A percentile compares a stretch with the other conserved stretches of the same genome.
Evolutionary conservation across 2,329 filamentous ascomycete genomes (phyloP).

Genomic region (Arthrobotrys musiformis): DNA sequence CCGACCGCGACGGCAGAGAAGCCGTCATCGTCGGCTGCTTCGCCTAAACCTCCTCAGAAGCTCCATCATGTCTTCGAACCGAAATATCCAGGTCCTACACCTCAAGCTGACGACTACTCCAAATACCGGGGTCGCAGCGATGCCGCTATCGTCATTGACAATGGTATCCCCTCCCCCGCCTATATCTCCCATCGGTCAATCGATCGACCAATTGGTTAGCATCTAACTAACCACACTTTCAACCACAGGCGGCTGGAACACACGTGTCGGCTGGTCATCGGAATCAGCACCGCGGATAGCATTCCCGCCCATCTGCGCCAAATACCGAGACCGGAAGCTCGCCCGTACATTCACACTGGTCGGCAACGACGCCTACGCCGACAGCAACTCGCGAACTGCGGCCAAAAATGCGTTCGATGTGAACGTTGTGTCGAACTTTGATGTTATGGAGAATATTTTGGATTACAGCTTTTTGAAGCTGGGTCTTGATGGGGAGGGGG

Average conservation of each 20-base stretch:
- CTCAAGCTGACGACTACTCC: constrained; percentile 61
- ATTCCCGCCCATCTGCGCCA: constrained; percentile 89
- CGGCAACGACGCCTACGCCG: constrained; percentile 90
- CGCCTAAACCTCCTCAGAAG: constrained; percentile 63
- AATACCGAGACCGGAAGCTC: constrained; percentile 93
- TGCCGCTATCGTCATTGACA: constrained; percentile 91
- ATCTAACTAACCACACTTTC: constrained; percentile 53
- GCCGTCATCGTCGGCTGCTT: constrained; percentile 5
- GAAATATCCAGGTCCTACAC: constrained; percentile 70
- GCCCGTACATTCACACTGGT: constrained; percentile 92
- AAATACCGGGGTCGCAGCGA: constrained; percentile 55
- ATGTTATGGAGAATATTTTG: constrained; percentile 92
- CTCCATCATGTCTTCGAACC: constrained; percentile 73
- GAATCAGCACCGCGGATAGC: constrained; percentile 81
- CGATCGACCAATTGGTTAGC: neutral
- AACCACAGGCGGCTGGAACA: constrained; percentile 78
- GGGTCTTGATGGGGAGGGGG: constrained; percentile 79
- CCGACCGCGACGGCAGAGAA: constrained; percentile 33
- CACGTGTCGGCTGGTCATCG: constrained; percentile 96
- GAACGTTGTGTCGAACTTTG: constrained; percentile 95
- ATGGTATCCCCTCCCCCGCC: constrained; percentile 72
- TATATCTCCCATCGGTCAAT: neutral
- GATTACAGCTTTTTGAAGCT: constrained; percentile 96
- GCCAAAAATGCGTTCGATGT: constrained; percentile 92
- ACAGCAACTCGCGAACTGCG: constrained; percentile 90